Percentiles rank a stretch among this genome's conserved stretches.
These are phyloP conservation scores for Candida vartiovaarae DNA, from an alignment of 805 yeast species.

Conservation along the genomic window DNA sequence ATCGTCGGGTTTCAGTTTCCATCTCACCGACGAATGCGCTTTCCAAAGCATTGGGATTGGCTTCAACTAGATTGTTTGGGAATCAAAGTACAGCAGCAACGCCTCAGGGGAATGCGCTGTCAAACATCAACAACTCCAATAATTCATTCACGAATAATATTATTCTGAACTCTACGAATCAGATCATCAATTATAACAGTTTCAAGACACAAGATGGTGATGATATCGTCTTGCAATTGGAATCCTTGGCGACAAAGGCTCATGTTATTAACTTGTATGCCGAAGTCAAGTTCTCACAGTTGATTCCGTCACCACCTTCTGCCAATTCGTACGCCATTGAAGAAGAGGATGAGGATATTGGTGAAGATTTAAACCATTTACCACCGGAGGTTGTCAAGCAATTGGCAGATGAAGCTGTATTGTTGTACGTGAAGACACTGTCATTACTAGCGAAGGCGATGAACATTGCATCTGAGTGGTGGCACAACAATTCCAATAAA, in stretches of 20 bases:
- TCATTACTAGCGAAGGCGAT: slow-evolving; percentile 81
- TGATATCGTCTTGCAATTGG: slow-evolving; percentile 44
- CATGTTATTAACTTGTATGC: slow-evolving; percentile 87
- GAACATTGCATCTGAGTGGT: slow-evolving; percentile 84
- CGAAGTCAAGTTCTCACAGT: slow-evolving; percentile 81
- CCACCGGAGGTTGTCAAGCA: slow-evolving; percentile 50
- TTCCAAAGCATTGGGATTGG: slow-evolving; percentile 79
- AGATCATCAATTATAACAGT: slow-evolving; percentile 10
- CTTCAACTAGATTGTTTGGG: slow-evolving; percentile 84
- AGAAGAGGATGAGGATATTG: slow-evolving; percentile 31
- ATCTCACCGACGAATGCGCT: slow-evolving; percentile 80
- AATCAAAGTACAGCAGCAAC: slow-evolving; percentile 18
- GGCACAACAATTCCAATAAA: slow-evolving; percentile 49
- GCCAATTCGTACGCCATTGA: slow-evolving; percentile 28
- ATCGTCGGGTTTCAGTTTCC: slow-evolving; percentile 58
- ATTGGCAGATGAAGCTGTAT: slow-evolving; percentile 83
- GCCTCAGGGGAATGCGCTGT: slow-evolving; percentile 10
- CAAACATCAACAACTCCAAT: slow-evolving; percentile 15
- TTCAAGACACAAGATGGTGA: slow-evolving; percentile 19
- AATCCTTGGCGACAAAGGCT: slow-evolving; percentile 79
- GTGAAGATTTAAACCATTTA: slow-evolving; percentile 26
- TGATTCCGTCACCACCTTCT: slow-evolving; percentile 60
- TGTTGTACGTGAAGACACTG: slow-evolving; percentile 75
- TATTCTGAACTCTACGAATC: slow-evolving; percentile 16
- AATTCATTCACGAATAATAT: slow-evolving; percentile 19